Evolutionary conservation across 2,329 filamentous ascomycete genomes (phyloP).

Genomic region (Monosporascus sp.): DNA sequence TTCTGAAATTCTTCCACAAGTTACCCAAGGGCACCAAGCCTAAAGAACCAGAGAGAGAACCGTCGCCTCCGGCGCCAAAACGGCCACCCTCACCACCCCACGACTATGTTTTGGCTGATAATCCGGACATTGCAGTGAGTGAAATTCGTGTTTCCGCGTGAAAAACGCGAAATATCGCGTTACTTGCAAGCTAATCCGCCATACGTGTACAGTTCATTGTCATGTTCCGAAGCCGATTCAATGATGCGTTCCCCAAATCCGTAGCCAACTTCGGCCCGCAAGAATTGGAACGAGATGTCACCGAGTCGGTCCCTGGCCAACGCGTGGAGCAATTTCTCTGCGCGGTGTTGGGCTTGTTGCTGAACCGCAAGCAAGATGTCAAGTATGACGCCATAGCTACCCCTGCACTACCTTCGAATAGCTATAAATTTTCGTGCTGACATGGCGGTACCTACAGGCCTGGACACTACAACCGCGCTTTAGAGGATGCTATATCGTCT

Average conservation of each 20-base stretch:
- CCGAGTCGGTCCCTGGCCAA: slow-evolving; percentile 71
- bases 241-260: slow-evolving; percentile 81
- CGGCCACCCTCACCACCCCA: slow-evolving; percentile 83
- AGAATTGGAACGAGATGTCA: slow-evolving; percentile 84
- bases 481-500: slow-evolving; percentile 85
- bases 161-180: slow-evolving; percentile 51
- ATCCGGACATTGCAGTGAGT: slow-evolving; percentile 87
- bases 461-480: slow-evolving; percentile 84
- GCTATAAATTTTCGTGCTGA: slow-evolving; percentile 11
- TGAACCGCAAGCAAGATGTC: slow-evolving; percentile 98
- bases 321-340: slow-evolving; percentile 85
- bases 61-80: slow-evolving; percentile 66
- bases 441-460: slow-evolving; percentile 48
- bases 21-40: slow-evolving; percentile 38
- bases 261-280: slow-evolving; percentile 88
- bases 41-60: slow-evolving; percentile 44
- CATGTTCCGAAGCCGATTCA: slow-evolving; percentile 94
- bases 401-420: background rate
- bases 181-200: slow-evolving; percentile 26
- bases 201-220: slow-evolving; percentile 72
- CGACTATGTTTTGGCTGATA: slow-evolving; percentile 85
- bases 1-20: slow-evolving; percentile 64
- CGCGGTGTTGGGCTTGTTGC: slow-evolving; percentile 76
- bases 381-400: slow-evolving; percentile 61
- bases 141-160: slow-evolving; percentile 33